Evolutionary conservation across 139 green algal genomes (phyloP), one percentile per base, ranked within the genome.

Genomic region (Chlorella sp.): DNA sequence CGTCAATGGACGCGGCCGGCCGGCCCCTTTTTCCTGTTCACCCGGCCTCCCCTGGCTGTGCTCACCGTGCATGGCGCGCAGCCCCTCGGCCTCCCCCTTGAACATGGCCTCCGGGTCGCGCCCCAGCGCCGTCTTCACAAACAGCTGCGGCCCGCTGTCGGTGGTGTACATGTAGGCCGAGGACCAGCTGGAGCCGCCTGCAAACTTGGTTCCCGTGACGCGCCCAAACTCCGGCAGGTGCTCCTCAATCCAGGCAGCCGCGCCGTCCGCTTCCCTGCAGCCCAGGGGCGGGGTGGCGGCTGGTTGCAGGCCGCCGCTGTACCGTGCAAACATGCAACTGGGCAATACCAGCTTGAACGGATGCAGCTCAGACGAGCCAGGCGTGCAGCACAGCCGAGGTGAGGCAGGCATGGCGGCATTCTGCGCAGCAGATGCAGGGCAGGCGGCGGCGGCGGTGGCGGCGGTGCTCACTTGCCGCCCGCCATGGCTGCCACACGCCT

Each of bases 21-120:
- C n/a, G n/a, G n/a, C n/a, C n/a, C n/a, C n/a, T n/a, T n/a, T n/a
- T n/a, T n/a, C n/a, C n/a, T n/a, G 9, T 20, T 28, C 62, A 34
- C 62, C 17, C 62, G n/a, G 21, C 20, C 17, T 3, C 15, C 9
- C 13, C 15, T 13, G 32, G 30, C n/a, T n/a, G 9, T 13, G 9
- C 88, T 57, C 80, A 96, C 93, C 93, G 62, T 94, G 90, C 92
- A 99, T 94, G 30, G 96, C 96, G 32, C 94, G 83, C 41, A 99
- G 89, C 17, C 95, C 95, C 44, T 95, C 78, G 0, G 92, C 92
- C 85, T 99, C 96, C 4, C 95, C 95, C 23, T 90, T 82, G 86
- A 99, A 99, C 96, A 99, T 98, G 51, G 57, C 69, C 28, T 92
- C 89, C 21, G 67, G 56, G 60, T 75, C 56, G 30, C 80, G 74